Conservation (phyloP, 495 filamentous ascomycete genomes). For the Cladorrhinum samala region DNA sequence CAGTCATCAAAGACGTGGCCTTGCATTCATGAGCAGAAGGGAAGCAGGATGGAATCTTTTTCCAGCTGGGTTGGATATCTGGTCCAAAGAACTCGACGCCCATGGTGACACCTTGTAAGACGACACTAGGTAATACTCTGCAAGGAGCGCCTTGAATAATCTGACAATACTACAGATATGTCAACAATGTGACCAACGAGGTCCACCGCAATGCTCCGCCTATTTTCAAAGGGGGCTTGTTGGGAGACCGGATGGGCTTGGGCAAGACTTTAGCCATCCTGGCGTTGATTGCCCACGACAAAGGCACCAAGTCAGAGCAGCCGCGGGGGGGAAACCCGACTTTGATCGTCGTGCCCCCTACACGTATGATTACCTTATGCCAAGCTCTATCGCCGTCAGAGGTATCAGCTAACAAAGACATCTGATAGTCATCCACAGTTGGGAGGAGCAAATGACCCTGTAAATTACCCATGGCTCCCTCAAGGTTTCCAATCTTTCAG, state of each 20-base stretch:
- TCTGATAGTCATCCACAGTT: neutral
- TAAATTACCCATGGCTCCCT: too few species aligned
- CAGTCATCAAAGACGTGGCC: neutral
- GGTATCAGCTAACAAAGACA: too few species aligned
- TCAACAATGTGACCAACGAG: neutral
- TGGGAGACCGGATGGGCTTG: neutral
- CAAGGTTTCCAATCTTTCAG: too few species aligned
- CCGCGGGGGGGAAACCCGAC: neutral
- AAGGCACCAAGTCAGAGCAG: neutral
- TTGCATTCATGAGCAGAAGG: neutral
- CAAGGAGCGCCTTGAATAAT: too few species aligned
- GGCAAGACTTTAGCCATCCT: neutral
- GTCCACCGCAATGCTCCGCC: neutral
- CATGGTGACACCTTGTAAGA: neutral
- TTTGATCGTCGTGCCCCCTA: neutral
- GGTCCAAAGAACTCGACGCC: neutral
- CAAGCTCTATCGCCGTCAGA: too few species aligned
- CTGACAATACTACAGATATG: neutral
- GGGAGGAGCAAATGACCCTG: neutral
- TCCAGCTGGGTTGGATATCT: neutral
- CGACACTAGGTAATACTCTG: too few species aligned
- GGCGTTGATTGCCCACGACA: neutral
- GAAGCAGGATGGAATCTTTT: neutral
- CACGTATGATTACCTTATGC: neutral
- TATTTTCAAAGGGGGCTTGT: neutral